Evolutionary conservation across 2,329 filamentous ascomycete genomes (phyloP).

Genomic region (Aspergillus transmontanensis): DNA sequence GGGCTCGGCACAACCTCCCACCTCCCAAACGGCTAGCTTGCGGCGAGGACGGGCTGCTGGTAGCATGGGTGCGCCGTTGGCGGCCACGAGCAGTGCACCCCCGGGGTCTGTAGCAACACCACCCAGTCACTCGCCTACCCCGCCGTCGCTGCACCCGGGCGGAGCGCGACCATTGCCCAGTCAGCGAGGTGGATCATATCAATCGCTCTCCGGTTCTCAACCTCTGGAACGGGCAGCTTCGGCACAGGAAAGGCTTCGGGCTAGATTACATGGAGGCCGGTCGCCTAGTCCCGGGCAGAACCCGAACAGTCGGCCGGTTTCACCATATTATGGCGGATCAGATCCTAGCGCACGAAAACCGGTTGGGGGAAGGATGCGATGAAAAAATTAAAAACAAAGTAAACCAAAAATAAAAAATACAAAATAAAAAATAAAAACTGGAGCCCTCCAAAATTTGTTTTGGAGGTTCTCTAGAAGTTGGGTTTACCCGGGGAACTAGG

Average conservation of each 20-base stretch:
- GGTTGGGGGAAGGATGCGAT: constrained; percentile 26
- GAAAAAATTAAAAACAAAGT: neutral
- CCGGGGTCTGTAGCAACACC: constrained; percentile 22
- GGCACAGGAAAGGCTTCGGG: constrained; percentile 81
- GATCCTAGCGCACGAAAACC: constrained; percentile 38
- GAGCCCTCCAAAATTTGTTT: no score
- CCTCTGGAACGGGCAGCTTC: constrained; percentile 35
- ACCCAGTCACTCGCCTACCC: constrained; percentile 30
- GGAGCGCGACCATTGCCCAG: constrained; percentile 67
- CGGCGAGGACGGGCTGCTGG: constrained; percentile 35
- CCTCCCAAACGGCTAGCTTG: constrained; percentile 42
- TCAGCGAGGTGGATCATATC: constrained; percentile 74
- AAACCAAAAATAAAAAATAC: no score
- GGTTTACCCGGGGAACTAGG: neutral
- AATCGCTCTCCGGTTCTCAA: constrained; percentile 48
- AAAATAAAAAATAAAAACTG: no score
- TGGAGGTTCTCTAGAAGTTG: neutral
- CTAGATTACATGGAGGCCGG: constrained; percentile 68
- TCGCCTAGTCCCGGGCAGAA: constrained; percentile 36
- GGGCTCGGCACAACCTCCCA: constrained; percentile 30
- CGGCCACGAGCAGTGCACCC: constrained; percentile 26
- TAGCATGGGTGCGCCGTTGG: constrained; percentile 26
- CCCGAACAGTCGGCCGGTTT: constrained; percentile 16
- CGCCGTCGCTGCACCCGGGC: constrained; percentile 27
- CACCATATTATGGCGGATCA: constrained; percentile 23